Evolutionary conservation across 163 green algal species (phyloP), one percentile per base, ranked within the genome.

Genomic region (Chlorella variabilis): DNA sequence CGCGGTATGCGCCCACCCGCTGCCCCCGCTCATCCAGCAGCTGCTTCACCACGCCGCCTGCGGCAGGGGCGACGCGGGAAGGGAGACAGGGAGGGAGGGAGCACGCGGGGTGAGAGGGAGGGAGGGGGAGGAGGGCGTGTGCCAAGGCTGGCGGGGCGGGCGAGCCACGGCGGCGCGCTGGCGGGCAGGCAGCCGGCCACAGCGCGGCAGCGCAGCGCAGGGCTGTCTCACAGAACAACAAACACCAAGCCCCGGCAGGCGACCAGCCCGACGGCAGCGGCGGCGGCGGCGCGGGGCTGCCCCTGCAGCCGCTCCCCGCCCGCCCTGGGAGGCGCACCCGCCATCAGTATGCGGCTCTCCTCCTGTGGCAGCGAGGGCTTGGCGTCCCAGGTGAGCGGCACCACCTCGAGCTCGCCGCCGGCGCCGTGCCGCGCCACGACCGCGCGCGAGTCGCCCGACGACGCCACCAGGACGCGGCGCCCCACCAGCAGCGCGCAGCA

Each of bases 291-390:
- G 45, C 25, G 29, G 73, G 33, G 61, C 18, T 33, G 33, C n/a
- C 34, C n/a, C n/a, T n/a, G n/a, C n/a, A n/a, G n/a, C n/a, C n/a
- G n/a, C n/a, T n/a, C n/a, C n/a, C n/a, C n/a, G n/a, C n/a, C n/a
- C n/a, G n/a, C n/a, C n/a, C n/a, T n/a, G n/a, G n/a, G n/a, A n/a
- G n/a, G 39, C 29, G 5, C 42, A 61, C 93, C 94, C n/a, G 93
- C 91, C 25, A 83, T 85, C 34, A 92, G 83, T 42, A 98, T 98
- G 51, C 95, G 85, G 15, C 83, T 74, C 11, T 83, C 75, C 83
- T 98, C 95, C 2, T 67, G 77, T 29, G 94, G 88, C 33, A 92
- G 83, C 15, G 87, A 88, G 25, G 94, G 95, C 83, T 97, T 98
- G 83, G 96, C 92, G 83, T 98, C 94, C 65, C 90, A 85, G 21